Evolutionary conservation across 441 rosid genomes (phyloP), one percentile per base, ranked within the genome.

Genomic region (Viola pubescens): DNA sequence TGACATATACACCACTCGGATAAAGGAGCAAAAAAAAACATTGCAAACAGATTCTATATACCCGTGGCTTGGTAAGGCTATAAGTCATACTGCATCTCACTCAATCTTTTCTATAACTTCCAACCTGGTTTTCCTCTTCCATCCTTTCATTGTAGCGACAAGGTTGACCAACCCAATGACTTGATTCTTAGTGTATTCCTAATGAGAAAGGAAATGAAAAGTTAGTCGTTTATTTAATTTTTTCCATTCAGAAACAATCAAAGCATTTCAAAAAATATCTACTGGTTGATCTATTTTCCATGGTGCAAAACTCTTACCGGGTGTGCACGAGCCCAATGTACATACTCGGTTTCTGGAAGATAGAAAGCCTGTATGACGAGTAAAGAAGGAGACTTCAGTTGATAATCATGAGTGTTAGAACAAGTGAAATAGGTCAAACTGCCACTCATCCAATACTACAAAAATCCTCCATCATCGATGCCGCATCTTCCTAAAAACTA

Each of bases 251-350:
- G 34, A 26, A 16, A 54, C 11, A 12, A 5, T 67, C 12, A 14
- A 26, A 11, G 12, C 39, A 16, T 5, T 34, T 52, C 7, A 14
- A 44, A 26, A 2, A 5, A 39, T 26, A 50, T 48, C 16, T 47
- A 37, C 4, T n/a, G 52, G 56, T 58, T 51, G 8, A 42, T 4
- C 13, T 51, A 58, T 58, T 50, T 26, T 26, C n/a, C 50, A 44
- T 0, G 47, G 51, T 48, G 41, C 4, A 48, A 43, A 48, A 26
- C 61, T 48, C 85, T 83, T 79, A 94, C 98, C 52, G 97, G 95
- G 58, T 87, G 99, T 76, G 79, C 83, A n/a, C 90, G 89, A 37
- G 96, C 90, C 97, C 97, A 90, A 66, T 90, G 94, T 12, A 88
- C 91, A 58, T 74, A 90, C 72, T 94, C 99, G 0, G 97, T 90